phyloP scores from a whole-genome alignment of 2,329 filamentous ascomycete species.

The Pseudogymnoascus sp. region DNA sequence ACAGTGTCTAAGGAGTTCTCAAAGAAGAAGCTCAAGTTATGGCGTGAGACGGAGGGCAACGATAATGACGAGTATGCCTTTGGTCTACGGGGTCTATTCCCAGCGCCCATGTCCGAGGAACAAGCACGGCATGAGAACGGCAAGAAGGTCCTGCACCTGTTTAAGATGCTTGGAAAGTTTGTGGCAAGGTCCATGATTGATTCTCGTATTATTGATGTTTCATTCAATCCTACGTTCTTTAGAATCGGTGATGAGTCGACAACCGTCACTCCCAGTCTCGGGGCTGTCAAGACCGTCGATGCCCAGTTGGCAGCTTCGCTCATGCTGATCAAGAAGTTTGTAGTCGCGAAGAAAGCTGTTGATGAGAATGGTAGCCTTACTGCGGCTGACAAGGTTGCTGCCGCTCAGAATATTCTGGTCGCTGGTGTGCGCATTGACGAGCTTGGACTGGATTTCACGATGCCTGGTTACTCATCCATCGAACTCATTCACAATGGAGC shows the following conservation, averaged over 20 bases:
- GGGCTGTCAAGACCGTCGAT: constrained; percentile 84
- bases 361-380: constrained; percentile 63
- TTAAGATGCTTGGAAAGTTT: constrained; percentile 93
- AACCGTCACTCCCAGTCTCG: constrained; percentile 72
- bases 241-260: constrained; percentile 66
- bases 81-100: constrained; percentile 79
- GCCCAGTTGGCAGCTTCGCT: constrained; percentile 78
- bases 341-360: constrained; percentile 72
- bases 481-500: constrained; percentile 72
- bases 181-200: constrained; percentile 97
- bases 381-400: constrained; percentile 61
- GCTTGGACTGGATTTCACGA: constrained; percentile 84
- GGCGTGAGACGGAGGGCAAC: constrained; percentile 80
- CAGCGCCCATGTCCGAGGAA: constrained; percentile 77
- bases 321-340: constrained; percentile 81
- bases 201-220: constrained; percentile 93
- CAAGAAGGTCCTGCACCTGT: constrained; percentile 81
- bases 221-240: constrained; percentile 97
- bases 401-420: constrained; percentile 62
- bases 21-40: constrained; percentile 93
- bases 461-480: constrained; percentile 83
- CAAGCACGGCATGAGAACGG: constrained; percentile 69
- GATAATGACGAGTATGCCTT: constrained; percentile 76
- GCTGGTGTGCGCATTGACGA: constrained; percentile 78
- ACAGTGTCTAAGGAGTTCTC: constrained; percentile 96